These are phyloP conservation scores for Barnettozyma sp. DNA, from an alignment of 805 yeast genomes.

Conservation along the genomic window DNA sequence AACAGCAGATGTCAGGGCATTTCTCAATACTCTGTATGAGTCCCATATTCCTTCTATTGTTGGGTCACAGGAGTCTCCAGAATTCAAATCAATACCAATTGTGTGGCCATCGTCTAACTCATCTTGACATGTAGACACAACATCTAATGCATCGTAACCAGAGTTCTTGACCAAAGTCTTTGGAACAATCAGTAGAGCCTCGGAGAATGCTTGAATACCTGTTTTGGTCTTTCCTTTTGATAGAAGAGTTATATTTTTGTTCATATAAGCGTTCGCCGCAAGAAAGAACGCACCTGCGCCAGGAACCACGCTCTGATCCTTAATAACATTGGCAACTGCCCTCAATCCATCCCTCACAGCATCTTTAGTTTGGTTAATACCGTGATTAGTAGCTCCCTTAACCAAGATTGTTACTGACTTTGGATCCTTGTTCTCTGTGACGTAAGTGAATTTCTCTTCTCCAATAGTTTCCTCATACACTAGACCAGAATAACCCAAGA, in stretches of 20 bases:
- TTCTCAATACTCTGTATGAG: slow-evolving; percentile 87
- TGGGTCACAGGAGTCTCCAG: slow-evolving; percentile 97
- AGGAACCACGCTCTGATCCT: slow-evolving; percentile 80
- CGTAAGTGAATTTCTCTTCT: slow-evolving; percentile 95
- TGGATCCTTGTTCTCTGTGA: slow-evolving; percentile 85
- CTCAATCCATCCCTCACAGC: slow-evolving; percentile 97
- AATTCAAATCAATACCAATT: slow-evolving; percentile 83
- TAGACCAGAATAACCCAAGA: slow-evolving; percentile 82
- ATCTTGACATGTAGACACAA: slow-evolving; percentile 84
- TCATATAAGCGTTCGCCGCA: slow-evolving; percentile 66
- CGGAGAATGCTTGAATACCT: slow-evolving; percentile 91
- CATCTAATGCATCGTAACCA: slow-evolving; percentile 88
- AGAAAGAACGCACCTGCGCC: slow-evolving; percentile 97
- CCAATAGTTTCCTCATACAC: slow-evolving; percentile 92
- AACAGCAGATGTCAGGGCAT: slow-evolving; percentile 85
- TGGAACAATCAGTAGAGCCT: slow-evolving; percentile 84
- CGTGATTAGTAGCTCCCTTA: slow-evolving; percentile 88
- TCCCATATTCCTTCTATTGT: slow-evolving; percentile 95
- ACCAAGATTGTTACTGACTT: slow-evolving; percentile 87
- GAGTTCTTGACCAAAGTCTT: slow-evolving; percentile 89
- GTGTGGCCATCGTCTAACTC: slow-evolving; percentile 72
- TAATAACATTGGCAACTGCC: slow-evolving; percentile 85
- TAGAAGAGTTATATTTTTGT: slow-evolving; percentile 43
- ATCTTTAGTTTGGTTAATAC: slow-evolving; percentile 87
- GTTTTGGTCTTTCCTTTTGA: slow-evolving; percentile 82